These are phyloP conservation scores for Chlamydomonas reinhardtii DNA, from an alignment of 163 green algal genomes.

Conservation along the genomic window DNA sequence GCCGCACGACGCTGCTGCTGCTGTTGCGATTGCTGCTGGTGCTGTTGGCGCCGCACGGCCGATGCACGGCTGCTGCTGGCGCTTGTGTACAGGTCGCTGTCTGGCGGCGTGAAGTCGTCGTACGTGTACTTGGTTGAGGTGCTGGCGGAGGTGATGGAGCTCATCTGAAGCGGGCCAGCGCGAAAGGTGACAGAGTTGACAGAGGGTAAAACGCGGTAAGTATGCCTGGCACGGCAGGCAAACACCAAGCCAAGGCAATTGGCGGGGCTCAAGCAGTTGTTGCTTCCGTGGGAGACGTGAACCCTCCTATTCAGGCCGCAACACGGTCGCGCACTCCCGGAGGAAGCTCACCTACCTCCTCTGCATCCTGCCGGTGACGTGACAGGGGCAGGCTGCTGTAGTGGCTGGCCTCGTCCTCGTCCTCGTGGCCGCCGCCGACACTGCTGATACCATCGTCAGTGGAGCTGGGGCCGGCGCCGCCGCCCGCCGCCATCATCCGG, in stretches of 20 bases:
- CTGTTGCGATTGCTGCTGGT: background rate
- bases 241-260: too few species aligned
- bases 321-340: too few species aligned
- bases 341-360: background rate
- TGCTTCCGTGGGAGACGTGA: too few species aligned
- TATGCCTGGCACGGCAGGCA: too few species aligned
- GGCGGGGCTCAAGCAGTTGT: too few species aligned
- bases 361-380: background rate
- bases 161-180: background rate
- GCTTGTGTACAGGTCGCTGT: slow-evolving; percentile 31
- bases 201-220: too few species aligned
- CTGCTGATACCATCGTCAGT: background rate
- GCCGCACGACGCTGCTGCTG: background rate
- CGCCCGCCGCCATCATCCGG: background rate
- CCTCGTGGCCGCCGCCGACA: background rate
- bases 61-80: background rate
- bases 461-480: background rate
- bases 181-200: too few species aligned
- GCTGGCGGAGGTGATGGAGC: background rate
- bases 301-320: too few species aligned
- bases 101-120: slow-evolving; percentile 33
- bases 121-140: slow-evolving; percentile 33
- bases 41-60: background rate
- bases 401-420: background rate
- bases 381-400: slow-evolving; percentile 2